Base-by-base conservation (phyloP, 2,329 filamentous ascomycete genomes). In the Celoporthe dispersa region DNA sequence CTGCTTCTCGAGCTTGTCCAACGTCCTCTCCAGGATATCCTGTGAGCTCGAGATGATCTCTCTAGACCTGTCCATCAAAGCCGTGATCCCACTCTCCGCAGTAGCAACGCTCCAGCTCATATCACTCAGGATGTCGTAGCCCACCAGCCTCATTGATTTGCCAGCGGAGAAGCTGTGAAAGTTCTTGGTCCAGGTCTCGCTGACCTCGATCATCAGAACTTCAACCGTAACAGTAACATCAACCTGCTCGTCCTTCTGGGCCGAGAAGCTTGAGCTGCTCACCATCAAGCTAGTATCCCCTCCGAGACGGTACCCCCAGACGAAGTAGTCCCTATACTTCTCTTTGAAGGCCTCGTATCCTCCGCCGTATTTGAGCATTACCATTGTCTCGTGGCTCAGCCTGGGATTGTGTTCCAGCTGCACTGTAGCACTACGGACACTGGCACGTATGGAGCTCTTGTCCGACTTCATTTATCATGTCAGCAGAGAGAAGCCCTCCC, bases 361-460 rank as follows among this genome's bases (percentile, higher is more conserved):
- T 5, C 59, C 59, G 4, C 33, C 35, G 33, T 62, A 62, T 19
- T 62, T 62, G 33, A 62, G 59, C 59, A 39, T 62, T 14, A 35
- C 59, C 59, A 62, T 62, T 14, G 59, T 35, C 33, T 62, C 31
- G 33, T 62, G 59, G 31, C 33, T 37, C 14, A 62, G 59, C 31
- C 59, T 35, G 19, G 59, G 59, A 14, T 62, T 62, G 35, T 35
- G 59, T 6, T 62, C 33, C 2, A 62, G 59, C 59, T 62, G 33
- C 19, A 62, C 59, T 11, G 35, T 62, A 22, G 59, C 59, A 39
- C 59, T 37, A 7, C 59, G 59, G 4, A 41, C 35, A 39, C 31
- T 62, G 33, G 59, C 59, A 25, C 59, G 59, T 22, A 62, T 62
- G 59, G 59, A 62, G 59, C 59, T 62, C 35, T 62, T 62, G 59